Evolutionary conservation across 331 rosid species (phyloP).

Genomic region (Stylosanthes scabra): DNA sequence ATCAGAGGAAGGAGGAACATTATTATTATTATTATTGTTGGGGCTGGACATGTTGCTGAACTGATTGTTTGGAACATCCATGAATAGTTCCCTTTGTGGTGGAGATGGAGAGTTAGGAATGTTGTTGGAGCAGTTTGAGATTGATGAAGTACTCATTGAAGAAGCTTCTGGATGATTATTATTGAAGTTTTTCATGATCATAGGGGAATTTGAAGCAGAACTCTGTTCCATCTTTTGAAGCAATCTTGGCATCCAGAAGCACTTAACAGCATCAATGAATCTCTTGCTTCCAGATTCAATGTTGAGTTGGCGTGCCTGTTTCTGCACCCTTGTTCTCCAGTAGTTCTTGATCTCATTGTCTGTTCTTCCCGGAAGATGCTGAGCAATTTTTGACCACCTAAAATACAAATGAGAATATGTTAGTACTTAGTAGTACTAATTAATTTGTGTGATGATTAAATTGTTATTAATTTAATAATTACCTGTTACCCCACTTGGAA

Average conservation of each 20-base stretch:
- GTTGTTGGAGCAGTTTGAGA: constrained; percentile 41
- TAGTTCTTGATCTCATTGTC: constrained; percentile 97
- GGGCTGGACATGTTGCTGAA: constrained; percentile 32
- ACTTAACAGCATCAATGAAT: constrained; percentile 75
- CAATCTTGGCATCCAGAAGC: constrained; percentile 87
- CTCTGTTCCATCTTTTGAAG: constrained; percentile 74
- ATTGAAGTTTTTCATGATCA: constrained; percentile 44
- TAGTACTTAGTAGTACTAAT: background rate
- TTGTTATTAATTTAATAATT: background rate
- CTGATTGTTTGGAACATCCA: constrained; percentile 31
- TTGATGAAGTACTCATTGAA: constrained; percentile 30
- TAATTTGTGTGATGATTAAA: no score
- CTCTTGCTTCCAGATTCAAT: constrained; percentile 78
- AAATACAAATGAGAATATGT: constrained; percentile 22
- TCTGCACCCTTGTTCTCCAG: constrained; percentile 93
- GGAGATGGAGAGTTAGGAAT: constrained; percentile 37
- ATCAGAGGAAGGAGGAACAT: constrained; percentile 40
- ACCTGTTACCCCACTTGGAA: constrained; percentile 94
- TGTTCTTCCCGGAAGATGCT: constrained; percentile 92
- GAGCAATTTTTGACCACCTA: constrained; percentile 97
- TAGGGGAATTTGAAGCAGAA: constrained; percentile 44
- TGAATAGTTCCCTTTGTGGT: constrained; percentile 33
- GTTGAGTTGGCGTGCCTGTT: constrained; percentile 89
- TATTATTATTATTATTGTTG: constrained; percentile 21
- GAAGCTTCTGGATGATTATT: constrained; percentile 41